phyloP scores from a whole-genome alignment of 75 land plant genomes.

The Adiantum capillusveneris region DNA sequence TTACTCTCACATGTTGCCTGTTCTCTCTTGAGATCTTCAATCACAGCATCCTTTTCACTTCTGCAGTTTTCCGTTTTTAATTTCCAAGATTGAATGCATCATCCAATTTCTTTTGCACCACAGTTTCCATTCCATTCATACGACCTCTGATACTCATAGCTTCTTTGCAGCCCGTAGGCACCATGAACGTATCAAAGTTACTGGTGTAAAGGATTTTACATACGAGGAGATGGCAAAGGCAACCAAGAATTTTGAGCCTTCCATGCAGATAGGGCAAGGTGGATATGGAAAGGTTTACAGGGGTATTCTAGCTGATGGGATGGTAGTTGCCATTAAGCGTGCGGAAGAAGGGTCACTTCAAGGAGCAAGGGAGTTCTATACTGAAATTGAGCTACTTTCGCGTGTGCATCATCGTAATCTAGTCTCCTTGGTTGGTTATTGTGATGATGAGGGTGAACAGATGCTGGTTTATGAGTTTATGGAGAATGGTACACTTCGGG shows the following conservation, averaged over 20 bases:
- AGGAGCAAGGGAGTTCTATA: slow-evolving; percentile 72
- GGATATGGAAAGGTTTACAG: slow-evolving; percentile 87
- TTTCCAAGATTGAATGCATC: too few relatives aligned
- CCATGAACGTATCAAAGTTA: slow-evolving; percentile 4
- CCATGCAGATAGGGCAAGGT: slow-evolving; percentile 63
- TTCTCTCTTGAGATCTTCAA: too few relatives aligned
- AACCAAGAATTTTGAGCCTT: slow-evolving; percentile 47
- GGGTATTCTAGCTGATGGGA: slow-evolving; percentile 49
- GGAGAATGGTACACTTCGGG: slow-evolving; percentile 65
- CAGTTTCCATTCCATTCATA: too few relatives aligned
- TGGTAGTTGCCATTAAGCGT: slow-evolving; percentile 73
- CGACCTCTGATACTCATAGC: too few relatives aligned
- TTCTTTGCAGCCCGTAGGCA: neutral
- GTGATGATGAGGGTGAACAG: slow-evolving; percentile 86
- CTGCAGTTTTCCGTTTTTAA: too few relatives aligned
- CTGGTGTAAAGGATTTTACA: slow-evolving; percentile 56
- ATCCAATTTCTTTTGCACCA: too few relatives aligned
- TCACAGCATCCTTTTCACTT: too few relatives aligned
- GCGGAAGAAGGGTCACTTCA: slow-evolving; percentile 66
- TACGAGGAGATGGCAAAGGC: slow-evolving; percentile 62
- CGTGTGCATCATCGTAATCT: slow-evolving; percentile 81
- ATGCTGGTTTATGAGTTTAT: slow-evolving; percentile 80
- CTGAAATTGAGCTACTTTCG: slow-evolving; percentile 75
- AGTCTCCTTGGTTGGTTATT: slow-evolving; percentile 74
- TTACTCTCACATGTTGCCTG: too few relatives aligned